These are phyloP conservation scores for Teunomyces pallodes DNA, from an alignment of 805 yeast genomes.

Conservation along the genomic window DNA sequence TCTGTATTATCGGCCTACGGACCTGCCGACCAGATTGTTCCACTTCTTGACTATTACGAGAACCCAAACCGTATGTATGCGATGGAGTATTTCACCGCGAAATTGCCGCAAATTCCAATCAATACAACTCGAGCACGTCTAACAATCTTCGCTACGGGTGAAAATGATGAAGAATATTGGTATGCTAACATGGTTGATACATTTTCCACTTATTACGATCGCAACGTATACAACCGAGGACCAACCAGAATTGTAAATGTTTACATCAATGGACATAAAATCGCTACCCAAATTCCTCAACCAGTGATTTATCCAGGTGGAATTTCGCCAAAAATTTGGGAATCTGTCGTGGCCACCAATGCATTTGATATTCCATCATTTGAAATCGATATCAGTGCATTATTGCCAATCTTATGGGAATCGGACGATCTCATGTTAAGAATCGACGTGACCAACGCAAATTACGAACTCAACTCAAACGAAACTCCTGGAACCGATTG, in stretches of 20 bases:
- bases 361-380: conserved; percentile 74
- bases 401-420: conserved; percentile 66
- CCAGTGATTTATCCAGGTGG: conserved; percentile 84
- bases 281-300: conserved; percentile 63
- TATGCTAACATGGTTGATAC: conserved; percentile 59
- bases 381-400: conserved; percentile 67
- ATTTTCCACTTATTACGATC: conserved; percentile 37
- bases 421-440: conserved; percentile 28
- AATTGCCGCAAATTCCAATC: conserved; percentile 45
- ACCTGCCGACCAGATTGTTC: conserved; percentile 39
- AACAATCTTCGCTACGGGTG: conserved; percentile 67
- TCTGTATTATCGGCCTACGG: conserved; percentile 26
- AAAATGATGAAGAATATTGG: conserved; percentile 83
- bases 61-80: conserved; percentile 30
- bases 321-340: conserved; percentile 75
- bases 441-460: conserved; percentile 54
- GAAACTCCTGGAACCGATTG: conserved; percentile 27
- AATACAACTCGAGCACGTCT: conserved; percentile 62
- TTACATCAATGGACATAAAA: conserved; percentile 54
- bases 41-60: conserved; percentile 11
- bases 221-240: conserved; percentile 58
- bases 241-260: conserved; percentile 69
- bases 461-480: conserved; percentile 26
- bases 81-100: conserved; percentile 29
- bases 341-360: conserved; percentile 68